Percentiles rank a stretch among this genome's conserved stretches.
phyloP scores from a whole-genome alignment of 1,284 basidiomycete genomes.

The Prillingera fragicola region DNA sequence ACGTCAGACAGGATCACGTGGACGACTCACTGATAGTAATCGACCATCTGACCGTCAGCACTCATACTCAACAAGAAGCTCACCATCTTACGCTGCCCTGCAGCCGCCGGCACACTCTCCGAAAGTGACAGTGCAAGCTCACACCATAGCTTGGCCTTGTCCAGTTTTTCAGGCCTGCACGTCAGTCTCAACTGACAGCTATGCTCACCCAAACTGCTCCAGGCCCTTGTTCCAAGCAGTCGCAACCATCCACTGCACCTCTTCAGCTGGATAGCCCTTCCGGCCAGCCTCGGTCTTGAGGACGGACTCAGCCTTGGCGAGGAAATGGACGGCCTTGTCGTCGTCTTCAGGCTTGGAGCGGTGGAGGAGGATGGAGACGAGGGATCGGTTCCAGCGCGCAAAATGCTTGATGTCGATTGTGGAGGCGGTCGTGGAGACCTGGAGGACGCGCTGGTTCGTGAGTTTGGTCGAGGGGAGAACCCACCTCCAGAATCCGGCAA shows the following conservation, averaged over 20 bases:
- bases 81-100: not conserved
- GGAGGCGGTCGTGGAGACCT: not conserved
- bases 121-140: not conserved
- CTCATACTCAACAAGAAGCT: not conserved
- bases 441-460: slow-evolving; percentile 2
- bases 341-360: slow-evolving; percentile 2
- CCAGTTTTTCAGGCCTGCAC: not conserved
- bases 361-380: slow-evolving; percentile 5
- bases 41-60: slow-evolving; percentile 6
- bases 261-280: slow-evolving; percentile 1
- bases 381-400: slow-evolving; percentile 7
- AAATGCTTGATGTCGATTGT: not conserved
- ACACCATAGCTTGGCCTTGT: not conserved
- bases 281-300: not conserved
- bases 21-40: slow-evolving; percentile 2
- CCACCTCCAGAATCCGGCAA: slow-evolving; percentile 1
- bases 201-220: slow-evolving; percentile 1
- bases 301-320: not conserved
- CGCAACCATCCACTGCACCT: slow-evolving; percentile 2
- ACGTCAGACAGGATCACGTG: too few relatives aligned
- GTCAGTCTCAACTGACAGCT: not conserved
- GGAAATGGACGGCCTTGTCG: not conserved
- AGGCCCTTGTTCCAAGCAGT: slow-evolving; percentile 2
- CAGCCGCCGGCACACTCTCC: not conserved
- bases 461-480: not conserved